These are phyloP conservation scores for Streptanthus diversifolius DNA, from an alignment of 345 rosid species.

Conservation along the genomic window DNA sequence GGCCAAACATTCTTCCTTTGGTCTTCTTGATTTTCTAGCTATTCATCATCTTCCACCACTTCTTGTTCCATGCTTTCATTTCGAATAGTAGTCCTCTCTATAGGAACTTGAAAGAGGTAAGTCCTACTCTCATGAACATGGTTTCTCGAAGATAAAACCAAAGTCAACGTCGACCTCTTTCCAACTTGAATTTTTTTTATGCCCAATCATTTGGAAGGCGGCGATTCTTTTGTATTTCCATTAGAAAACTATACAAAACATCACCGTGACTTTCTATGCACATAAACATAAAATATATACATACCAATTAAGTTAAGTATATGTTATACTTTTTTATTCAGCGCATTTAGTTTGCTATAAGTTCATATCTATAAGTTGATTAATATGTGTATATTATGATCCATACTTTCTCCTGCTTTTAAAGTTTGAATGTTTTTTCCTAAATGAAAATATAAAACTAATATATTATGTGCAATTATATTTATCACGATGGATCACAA, in stretches of 20 bases:
- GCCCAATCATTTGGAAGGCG: slow-evolving; percentile 30
- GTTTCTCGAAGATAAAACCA: slow-evolving; percentile 29
- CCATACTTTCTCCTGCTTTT: background rate
- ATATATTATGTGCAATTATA: background rate
- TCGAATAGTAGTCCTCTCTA: background rate
- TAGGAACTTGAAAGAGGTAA: slow-evolving; percentile 23
- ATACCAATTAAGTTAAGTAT: background rate
- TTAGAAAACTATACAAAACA: slow-evolving; percentile 5
- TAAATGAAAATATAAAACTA: background rate
- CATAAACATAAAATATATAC: background rate
- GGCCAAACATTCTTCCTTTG: slow-evolving; percentile 2
- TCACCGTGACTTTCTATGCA: slow-evolving; percentile 14
- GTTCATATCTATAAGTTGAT: background rate
- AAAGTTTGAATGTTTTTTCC: background rate
- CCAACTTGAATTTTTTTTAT: background rate
- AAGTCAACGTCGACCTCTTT: slow-evolving; percentile 27
- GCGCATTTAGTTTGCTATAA: background rate
- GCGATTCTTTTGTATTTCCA: slow-evolving; percentile 20
- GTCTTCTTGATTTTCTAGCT: slow-evolving; percentile 5
- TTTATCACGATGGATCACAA: background rate
- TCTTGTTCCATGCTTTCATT: background rate
- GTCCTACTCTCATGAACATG: slow-evolving; percentile 12
- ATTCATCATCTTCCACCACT: background rate
- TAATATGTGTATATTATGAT: background rate
- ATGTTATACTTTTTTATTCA: background rate